phyloP scores from a whole-genome alignment of 2,329 filamentous ascomycete genomes.

The Scedosporium aurantiacum region DNA sequence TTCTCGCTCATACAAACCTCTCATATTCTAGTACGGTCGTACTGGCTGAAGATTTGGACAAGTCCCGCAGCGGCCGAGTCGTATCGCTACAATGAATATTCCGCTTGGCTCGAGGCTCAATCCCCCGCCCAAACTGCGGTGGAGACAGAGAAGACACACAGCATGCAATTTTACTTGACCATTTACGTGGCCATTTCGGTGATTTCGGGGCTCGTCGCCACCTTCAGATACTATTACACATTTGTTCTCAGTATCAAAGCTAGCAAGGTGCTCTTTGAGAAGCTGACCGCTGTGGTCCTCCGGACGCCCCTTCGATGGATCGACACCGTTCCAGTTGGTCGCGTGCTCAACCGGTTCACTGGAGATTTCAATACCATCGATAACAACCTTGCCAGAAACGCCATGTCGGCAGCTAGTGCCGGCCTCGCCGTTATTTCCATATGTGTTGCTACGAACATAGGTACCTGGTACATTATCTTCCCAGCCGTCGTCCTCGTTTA shows the following conservation, averaged over 20 bases:
- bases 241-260: slow-evolving; percentile 56
- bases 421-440: slow-evolving; percentile 51
- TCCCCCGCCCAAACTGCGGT: slow-evolving; percentile 17
- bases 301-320: slow-evolving; percentile 68
- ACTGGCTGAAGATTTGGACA: slow-evolving; percentile 57
- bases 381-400: slow-evolving; percentile 31
- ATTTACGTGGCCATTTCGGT: slow-evolving; percentile 55
- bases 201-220: slow-evolving; percentile 45
- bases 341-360: slow-evolving; percentile 69
- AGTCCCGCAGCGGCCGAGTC: slow-evolving; percentile 25
- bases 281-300: slow-evolving; percentile 55
- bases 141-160: slow-evolving; percentile 20
- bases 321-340: slow-evolving; percentile 67
- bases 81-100: background rate
- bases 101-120: slow-evolving; percentile 21
- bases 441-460: slow-evolving; percentile 54
- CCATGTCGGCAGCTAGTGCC: background rate
- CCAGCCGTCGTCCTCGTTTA: slow-evolving; percentile 47
- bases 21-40: slow-evolving; percentile 34
- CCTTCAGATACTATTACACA: slow-evolving; percentile 50
- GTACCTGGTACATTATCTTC: slow-evolving; percentile 55
- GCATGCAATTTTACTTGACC: slow-evolving; percentile 52
- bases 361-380: slow-evolving; percentile 68
- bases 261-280: slow-evolving; percentile 56
- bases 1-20: background rate